Conservation (phyloP, 768 basidiomycete species). For the Vararia minispora region DNA sequence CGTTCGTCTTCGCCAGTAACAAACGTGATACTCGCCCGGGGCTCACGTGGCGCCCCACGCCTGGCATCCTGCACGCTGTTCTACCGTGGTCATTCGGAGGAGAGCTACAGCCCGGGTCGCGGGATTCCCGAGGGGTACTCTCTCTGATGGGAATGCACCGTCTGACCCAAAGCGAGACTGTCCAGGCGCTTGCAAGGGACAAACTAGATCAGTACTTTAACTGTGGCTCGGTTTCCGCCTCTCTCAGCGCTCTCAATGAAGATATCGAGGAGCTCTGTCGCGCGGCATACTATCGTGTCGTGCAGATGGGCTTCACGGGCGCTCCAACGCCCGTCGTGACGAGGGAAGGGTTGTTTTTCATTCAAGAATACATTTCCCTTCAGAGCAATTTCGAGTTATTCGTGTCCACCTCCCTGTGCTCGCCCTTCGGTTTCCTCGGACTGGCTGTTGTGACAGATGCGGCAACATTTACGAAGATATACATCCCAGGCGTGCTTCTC, state of each 20-base stretch:
- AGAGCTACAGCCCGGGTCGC: background rate
- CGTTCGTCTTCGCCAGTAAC: conserved; percentile 13
- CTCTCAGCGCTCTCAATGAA: background rate
- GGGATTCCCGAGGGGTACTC: background rate
- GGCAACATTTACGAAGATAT: background rate
- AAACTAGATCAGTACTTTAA: background rate
- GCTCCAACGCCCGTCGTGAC: background rate
- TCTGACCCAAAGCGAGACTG: background rate
- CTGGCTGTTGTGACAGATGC: conserved; percentile 1
- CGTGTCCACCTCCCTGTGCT: background rate
- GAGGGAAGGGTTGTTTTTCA: background rate
- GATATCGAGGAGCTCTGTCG: background rate
- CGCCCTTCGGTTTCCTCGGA: background rate
- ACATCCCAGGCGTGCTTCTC: background rate
- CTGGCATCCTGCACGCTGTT: background rate
- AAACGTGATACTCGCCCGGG: background rate
- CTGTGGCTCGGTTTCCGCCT: background rate
- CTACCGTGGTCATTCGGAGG: background rate
- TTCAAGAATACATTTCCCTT: background rate
- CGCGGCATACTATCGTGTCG: background rate
- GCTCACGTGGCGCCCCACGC: background rate
- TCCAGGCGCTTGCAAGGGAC: background rate
- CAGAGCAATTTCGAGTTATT: background rate
- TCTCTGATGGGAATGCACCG: background rate
- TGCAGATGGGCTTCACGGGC: conserved; percentile 1